Evolutionary conservation across 2,329 filamentous ascomycete species (phyloP).

Genomic region (Pseudogymnoascus sp.): DNA sequence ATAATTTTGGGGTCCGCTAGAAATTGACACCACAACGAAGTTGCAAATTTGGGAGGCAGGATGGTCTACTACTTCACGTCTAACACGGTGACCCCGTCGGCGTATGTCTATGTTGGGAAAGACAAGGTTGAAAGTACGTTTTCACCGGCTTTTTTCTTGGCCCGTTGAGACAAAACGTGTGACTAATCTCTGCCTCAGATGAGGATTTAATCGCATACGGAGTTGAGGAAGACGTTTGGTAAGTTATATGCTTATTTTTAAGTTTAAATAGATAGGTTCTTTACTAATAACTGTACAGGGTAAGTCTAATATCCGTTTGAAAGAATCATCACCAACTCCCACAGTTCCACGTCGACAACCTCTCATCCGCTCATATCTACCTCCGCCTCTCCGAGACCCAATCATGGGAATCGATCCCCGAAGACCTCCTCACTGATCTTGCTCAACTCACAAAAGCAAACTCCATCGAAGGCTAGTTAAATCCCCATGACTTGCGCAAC

Average conservation of each 20-base stretch:
- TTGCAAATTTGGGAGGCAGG: conserved; percentile 15
- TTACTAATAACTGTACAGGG: conserved; percentile 9
- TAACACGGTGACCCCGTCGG: conserved; percentile 69
- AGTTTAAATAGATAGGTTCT: background rate
- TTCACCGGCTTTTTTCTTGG: background rate
- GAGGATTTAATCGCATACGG: conserved; percentile 94
- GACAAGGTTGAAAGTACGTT: conserved; percentile 92
- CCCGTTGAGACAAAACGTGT: conserved; percentile 9
- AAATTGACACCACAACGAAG: conserved; percentile 7
- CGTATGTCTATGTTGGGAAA: conserved; percentile 92
- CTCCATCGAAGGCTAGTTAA: conserved; percentile 74
- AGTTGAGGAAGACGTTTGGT: conserved; percentile 95
- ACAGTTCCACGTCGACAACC: conserved; percentile 94
- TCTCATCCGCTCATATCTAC: conserved; percentile 95
- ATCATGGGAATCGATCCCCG: conserved; percentile 73
- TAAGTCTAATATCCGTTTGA: conserved; percentile 9
- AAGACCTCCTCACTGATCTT: conserved; percentile 71
- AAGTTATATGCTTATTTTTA: conserved; percentile 24
- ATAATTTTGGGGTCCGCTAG: conserved; percentile 19
- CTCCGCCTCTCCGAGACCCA: conserved; percentile 72
- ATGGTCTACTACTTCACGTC: conserved; percentile 99
- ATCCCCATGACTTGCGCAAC: background rate
- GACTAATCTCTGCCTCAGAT: conserved; percentile 46
- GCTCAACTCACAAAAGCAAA: conserved; percentile 98
- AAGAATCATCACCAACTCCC: conserved; percentile 1